phyloP scores from a whole-genome alignment of 805 yeast species.

The Lipomyces yamadae region DNA sequence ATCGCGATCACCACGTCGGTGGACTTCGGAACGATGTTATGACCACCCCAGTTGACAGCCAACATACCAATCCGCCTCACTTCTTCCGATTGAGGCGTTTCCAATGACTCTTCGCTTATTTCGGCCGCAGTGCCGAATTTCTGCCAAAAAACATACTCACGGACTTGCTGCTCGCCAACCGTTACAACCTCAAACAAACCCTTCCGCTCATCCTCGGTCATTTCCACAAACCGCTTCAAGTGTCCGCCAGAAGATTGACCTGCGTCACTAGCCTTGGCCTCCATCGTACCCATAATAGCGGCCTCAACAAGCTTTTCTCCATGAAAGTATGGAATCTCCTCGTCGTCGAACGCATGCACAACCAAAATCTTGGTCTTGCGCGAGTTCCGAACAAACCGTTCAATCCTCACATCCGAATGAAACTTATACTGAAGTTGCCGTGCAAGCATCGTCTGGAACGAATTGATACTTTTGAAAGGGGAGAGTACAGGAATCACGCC shows the following conservation, averaged over 20 bases:
- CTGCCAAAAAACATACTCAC: constrained; percentile 27
- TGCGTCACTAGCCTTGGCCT: constrained; percentile 16
- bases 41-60: constrained; percentile 32
- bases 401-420: constrained; percentile 24
- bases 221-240: constrained; percentile 14
- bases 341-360: constrained; percentile 26
- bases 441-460: constrained; percentile 2
- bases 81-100: constrained; percentile 8
- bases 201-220: constrained; percentile 19
- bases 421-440: constrained; percentile 18
- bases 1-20: constrained; percentile 30
- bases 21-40: constrained; percentile 24
- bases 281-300: constrained; percentile 27
- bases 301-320: constrained; percentile 27
- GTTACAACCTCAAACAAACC: constrained; percentile 23
- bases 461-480: constrained; percentile 10
- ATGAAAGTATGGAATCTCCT: constrained; percentile 27
- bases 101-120: background rate
- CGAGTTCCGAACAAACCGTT: constrained; percentile 22
- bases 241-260: background rate
- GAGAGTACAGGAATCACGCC: constrained; percentile 26
- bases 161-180: constrained; percentile 16
- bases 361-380: constrained; percentile 19
- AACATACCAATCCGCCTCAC: constrained; percentile 23
- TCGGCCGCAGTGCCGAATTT: constrained; percentile 4